Percentiles rank a stretch among this genome's conserved stretches.
These are phyloP conservation scores for Colletotrichum sp. DNA, from an alignment of 2,329 filamentous ascomycete species.

Conservation along the genomic window DNA sequence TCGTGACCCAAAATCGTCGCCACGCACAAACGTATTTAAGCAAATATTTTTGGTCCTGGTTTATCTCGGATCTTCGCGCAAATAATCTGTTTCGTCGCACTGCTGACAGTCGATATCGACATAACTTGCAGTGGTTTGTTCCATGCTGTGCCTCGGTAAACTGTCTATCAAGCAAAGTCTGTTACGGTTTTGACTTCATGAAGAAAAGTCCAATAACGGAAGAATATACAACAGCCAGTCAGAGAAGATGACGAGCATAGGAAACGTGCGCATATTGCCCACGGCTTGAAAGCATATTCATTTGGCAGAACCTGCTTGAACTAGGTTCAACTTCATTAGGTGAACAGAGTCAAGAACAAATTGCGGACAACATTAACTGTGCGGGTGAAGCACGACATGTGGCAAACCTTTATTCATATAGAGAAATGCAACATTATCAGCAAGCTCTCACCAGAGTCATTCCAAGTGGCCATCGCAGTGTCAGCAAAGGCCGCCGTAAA, in stretches of 20 bases:
- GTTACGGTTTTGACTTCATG: background rate
- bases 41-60: rapidly evolving
- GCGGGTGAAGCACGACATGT: too few species aligned
- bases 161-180: background rate
- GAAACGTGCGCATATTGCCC: rapidly evolving
- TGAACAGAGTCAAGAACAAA: background rate
- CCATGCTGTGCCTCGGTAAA: background rate
- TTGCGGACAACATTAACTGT: background rate
- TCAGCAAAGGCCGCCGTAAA: background rate
- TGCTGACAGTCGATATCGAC: background rate
- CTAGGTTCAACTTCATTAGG: background rate
- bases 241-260: background rate
- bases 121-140: rapidly evolving
- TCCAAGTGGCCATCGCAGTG: background rate
- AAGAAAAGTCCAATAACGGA: background rate
- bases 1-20: background rate
- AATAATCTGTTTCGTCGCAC: background rate
- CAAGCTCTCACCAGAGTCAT: background rate
- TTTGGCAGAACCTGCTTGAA: background rate
- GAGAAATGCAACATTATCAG: rapidly evolving
- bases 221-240: background rate
- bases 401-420: rapidly evolving
- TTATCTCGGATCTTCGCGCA: background rate
- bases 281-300: background rate
- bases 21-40: background rate